Evolutionary conservation across 2,329 filamentous ascomycete genomes (phyloP), one percentile per base, ranked within the genome.

Genomic region (Aspergillus spinulosporus): DNA sequence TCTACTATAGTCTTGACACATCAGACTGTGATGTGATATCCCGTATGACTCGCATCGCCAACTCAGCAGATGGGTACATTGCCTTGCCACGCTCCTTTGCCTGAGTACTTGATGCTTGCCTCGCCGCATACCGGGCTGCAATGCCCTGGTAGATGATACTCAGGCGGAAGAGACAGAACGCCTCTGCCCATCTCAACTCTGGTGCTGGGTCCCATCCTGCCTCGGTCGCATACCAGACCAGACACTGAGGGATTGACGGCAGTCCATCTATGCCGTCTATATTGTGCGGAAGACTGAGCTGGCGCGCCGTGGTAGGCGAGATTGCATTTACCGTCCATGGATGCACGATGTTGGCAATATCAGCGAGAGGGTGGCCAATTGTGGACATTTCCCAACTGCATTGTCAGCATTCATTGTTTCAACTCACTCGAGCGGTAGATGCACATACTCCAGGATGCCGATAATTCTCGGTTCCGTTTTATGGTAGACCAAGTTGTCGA

Each of bases 401-500:
- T 2, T 3, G n/a, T 46, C 44, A 46, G 43, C 11, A 8, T 46
- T 12, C 37, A 40, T 5, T 5, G 9, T 40, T 44, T 14, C 3
- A 4, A 4, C 15, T 28, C 9, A 15, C 15, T 21, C 21, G 21
- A 15, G 3, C 8, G 40, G 28, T 26, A 21, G 1, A 9, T 8
- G 5, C 3, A 32, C 44, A 6, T 34, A 64, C 9, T 99, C 94
- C 4, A 97, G 77, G 53, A 97, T 92, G 3, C 93, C 94, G 73
- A 97, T 92, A 8, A 97, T 92, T 50, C 86, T 80, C 3, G 92
- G 86, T 72, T 93, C 88, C 0, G 89, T 92, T 76, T 89, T 89
- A 78, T 97, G 90, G 73, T 95, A 99, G 40, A 94, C 85, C 62
- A 93, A 73, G 66, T 94, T 94, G 72, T 94, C 89, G 68, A 93